phyloP scores from a whole-genome alignment of 495 filamentous ascomycete species.

The Terfezia boudieri region DNA sequence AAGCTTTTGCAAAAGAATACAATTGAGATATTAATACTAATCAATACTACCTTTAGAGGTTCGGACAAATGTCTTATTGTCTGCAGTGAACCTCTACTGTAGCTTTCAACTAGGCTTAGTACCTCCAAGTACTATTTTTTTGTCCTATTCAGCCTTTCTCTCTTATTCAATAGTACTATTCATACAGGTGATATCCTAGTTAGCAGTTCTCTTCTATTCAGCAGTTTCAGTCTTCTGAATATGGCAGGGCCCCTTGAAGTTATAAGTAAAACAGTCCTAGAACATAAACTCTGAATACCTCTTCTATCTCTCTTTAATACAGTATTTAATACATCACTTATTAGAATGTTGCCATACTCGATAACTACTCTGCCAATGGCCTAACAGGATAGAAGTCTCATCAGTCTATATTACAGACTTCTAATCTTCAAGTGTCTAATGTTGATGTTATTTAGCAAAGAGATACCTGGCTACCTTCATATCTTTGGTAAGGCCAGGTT shows the following conservation, averaged over 20 bases:
- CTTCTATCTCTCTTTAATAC: slow-evolving; percentile 17
- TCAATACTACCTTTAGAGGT: not conserved
- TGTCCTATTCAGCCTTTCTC: not conserved
- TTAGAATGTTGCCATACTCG: not conserved
- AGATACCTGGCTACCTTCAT: not conserved
- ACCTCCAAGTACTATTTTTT: no score
- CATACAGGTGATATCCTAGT: not conserved
- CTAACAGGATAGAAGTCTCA: no score
- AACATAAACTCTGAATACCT: slow-evolving; percentile 21
- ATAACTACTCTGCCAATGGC: not conserved
- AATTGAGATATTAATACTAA: not conserved
- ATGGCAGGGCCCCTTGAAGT: slow-evolving; percentile 21
- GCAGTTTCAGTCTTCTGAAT: not conserved
- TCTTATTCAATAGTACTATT: not conserved
- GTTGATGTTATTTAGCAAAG: not conserved
- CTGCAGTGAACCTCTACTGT: not conserved
- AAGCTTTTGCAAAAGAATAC: no score
- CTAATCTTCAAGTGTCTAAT: not conserved
- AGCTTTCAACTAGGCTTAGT: no score
- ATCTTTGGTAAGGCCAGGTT: not conserved
- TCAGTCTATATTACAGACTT: not conserved
- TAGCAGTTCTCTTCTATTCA: not conserved
- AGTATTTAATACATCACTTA: not conserved
- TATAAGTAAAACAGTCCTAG: slow-evolving; percentile 20
- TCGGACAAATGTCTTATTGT: not conserved